These are phyloP conservation scores for Lichtheimia corymbifera DNA, from an alignment of 371 early-diverging fungal species.

Conservation along the genomic window DNA sequence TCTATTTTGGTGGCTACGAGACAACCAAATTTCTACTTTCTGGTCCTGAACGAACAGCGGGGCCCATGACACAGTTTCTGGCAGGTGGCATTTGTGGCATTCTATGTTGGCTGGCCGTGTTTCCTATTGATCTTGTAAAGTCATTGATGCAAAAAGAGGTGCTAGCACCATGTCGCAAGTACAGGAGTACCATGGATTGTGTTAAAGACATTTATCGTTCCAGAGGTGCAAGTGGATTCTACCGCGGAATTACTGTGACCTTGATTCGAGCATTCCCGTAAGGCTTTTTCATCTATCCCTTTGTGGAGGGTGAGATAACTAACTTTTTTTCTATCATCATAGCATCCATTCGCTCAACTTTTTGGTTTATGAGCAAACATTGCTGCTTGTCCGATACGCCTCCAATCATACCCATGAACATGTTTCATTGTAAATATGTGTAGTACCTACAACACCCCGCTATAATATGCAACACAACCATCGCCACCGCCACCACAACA, in stretches of 20 bases:
- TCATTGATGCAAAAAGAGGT: slow-evolving; percentile 77
- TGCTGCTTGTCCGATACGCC: slow-evolving; percentile 19
- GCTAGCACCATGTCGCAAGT: slow-evolving; percentile 45
- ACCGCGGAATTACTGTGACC: slow-evolving; percentile 76
- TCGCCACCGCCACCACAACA: neutral
- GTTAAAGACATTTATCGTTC: slow-evolving; percentile 53
- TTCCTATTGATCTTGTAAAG: slow-evolving; percentile 81
- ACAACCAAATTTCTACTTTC: slow-evolving; percentile 68
- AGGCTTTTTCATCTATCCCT: slow-evolving; percentile 12
- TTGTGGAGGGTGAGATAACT: neutral
- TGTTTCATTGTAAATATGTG: slow-evolving; percentile 24
- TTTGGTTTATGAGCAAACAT: slow-evolving; percentile 27
- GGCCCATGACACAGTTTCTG: slow-evolving; percentile 70
- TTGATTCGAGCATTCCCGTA: slow-evolving; percentile 77
- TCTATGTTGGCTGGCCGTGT: slow-evolving; percentile 78
- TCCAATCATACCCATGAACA: slow-evolving; percentile 24
- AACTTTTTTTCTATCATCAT: neutral
- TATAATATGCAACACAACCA: neutral
- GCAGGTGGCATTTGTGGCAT: slow-evolving; percentile 84
- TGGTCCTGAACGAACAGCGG: slow-evolving; percentile 43
- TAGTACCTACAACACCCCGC: neutral
- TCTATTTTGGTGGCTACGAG: slow-evolving; percentile 83
- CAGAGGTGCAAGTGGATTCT: slow-evolving; percentile 64
- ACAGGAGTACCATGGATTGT: slow-evolving; percentile 54
- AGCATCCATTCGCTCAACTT: slow-evolving; percentile 29